phyloP scores from a whole-genome alignment of 805 yeast species.

The Candida chauliodis region DNA sequence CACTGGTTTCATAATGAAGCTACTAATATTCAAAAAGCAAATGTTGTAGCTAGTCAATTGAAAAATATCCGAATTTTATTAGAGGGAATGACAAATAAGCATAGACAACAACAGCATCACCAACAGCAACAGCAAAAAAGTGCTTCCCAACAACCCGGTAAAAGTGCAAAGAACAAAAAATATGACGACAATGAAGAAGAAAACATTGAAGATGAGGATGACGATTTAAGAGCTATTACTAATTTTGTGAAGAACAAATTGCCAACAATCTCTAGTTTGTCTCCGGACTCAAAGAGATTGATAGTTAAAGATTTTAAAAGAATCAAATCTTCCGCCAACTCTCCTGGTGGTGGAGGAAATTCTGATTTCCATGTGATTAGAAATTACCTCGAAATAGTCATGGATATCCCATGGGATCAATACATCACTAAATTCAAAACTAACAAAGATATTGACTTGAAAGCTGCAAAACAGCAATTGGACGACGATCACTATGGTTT shows the following conservation, averaged over 20 bases:
- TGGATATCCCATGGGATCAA: constrained; percentile 62
- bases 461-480: constrained; percentile 33
- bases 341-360: constrained; percentile 33
- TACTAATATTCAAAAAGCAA: constrained; percentile 49
- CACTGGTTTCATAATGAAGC: constrained; percentile 51
- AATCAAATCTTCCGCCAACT: constrained; percentile 49
- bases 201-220: constrained; percentile 46
- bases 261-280: constrained; percentile 30
- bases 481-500: constrained; percentile 43
- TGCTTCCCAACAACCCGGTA: not conserved
- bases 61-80: constrained; percentile 48
- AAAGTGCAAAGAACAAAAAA: not conserved
- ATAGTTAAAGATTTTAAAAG: constrained; percentile 51
- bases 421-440: constrained; percentile 26
- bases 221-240: constrained; percentile 35
- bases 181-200: constrained; percentile 18
- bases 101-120: constrained; percentile 6
- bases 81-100: constrained; percentile 41
- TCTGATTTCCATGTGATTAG: constrained; percentile 63
- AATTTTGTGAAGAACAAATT: constrained; percentile 34
- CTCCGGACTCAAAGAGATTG: constrained; percentile 38
- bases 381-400: constrained; percentile 60
- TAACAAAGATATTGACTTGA: constrained; percentile 49
- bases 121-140: not conserved
- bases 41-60: constrained; percentile 52